Conservation (phyloP, 1,284 basidiomycete genomes). For the Heimioporus retisporus region DNA sequence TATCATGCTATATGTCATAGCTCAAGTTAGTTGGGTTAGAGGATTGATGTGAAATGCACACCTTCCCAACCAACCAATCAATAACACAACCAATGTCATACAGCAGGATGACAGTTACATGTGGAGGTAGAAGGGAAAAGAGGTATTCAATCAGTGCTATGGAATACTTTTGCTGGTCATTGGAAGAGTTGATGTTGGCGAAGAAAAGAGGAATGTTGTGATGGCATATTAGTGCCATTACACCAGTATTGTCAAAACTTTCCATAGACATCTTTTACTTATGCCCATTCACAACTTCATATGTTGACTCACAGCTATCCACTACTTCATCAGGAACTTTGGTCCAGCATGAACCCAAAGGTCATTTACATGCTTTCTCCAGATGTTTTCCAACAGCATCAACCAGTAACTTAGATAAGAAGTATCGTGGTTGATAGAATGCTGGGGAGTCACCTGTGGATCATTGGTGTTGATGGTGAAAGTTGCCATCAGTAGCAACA, state of each 20-base stretch:
- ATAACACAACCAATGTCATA: constrained; percentile 1
- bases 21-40: too few relatives aligned
- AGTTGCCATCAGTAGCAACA: constrained; percentile 15
- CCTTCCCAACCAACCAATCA: not conserved
- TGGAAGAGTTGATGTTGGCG: not conserved
- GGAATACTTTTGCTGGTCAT: constrained; percentile 45
- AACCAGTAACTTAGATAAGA: constrained; percentile 1
- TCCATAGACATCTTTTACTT: constrained; percentile 11
- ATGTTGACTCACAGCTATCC: not conserved
- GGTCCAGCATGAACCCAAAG: too few relatives aligned
- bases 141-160: constrained; percentile 40
- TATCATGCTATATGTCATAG: too few relatives aligned
- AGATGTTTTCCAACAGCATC: not conserved
- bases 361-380: not conserved
- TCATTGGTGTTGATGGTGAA: constrained; percentile 8
- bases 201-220: not conserved
- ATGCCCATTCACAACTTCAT: not conserved
- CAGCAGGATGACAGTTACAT: not conserved
- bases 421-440: constrained; percentile 4
- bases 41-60: not conserved
- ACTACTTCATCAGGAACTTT: constrained; percentile 10
- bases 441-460: not conserved
- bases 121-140: not conserved
- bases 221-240: constrained; percentile 19
- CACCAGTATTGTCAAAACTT: constrained; percentile 23